Base-by-base conservation (phyloP, 2,329 filamentous ascomycete genomes). In the Emergomyces orientalis region DNA sequence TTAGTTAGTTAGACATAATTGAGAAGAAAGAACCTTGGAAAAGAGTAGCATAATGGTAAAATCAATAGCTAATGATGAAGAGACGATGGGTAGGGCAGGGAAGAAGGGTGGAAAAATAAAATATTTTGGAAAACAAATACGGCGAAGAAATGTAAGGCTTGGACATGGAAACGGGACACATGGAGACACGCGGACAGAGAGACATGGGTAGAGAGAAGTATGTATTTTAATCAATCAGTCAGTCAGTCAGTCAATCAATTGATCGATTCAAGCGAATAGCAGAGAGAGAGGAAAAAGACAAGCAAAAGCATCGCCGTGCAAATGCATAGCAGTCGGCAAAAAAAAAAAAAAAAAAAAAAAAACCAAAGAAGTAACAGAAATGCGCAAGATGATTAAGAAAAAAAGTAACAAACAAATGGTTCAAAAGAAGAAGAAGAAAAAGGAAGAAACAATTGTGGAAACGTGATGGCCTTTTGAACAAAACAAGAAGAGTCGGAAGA, bases 371-470 rank as follows among this genome's bases (percentile, higher is more conserved):
- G n/a, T n/a, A n/a, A n/a, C n/a, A n/a, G n/a, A n/a, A n/a, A n/a
- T n/a, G 25, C 14, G 6, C 14, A 60, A 19, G 27, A 34, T 25
- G 9, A 54, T 17, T 11, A 17, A 62, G 30, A 58, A 63, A 63
- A 56, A 52, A 60, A n/a, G n/a, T n/a, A n/a, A n/a, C n/a, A 2
- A 37, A 43, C 11, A 59, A 57, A 61, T 57, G 32, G 47, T 47
- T 34, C 65, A 69, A 62, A 61, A 63, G 60, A 63, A 58, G 66
- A 62, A 65, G 64, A 62, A 63, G 62, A 52, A 59, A 56, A 65
- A 49, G 43, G 25, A 65, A 56, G 59, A 59, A 63, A 49, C 11
- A 27, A 2, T 25, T 25, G 34, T 13, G 22, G 13, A 49, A 49
- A 22, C 19, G 11, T 22, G n/a, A 45, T 11, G 19, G 43, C 17